Evolutionary conservation across 371 early-diverging fungal species (phyloP), one percentile per base, ranked within the genome.

Genomic region (Rozella allomycis): DNA sequence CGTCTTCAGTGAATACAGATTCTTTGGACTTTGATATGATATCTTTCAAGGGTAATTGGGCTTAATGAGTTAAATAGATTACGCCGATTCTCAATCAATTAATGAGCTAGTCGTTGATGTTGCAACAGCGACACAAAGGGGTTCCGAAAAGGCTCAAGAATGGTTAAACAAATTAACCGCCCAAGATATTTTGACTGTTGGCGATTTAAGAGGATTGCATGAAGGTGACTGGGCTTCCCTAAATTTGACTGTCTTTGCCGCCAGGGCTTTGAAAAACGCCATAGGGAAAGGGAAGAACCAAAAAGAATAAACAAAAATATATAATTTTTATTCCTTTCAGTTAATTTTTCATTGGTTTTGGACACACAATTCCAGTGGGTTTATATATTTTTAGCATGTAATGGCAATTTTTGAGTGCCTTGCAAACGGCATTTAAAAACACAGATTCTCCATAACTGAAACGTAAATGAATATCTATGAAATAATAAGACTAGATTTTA

Each of bases 191-290:
- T 64, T 75, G 67, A 75, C 76, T 0, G 73, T 78, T 4, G 79
- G 76, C 1, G 78, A 78, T 43, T 48, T 78, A 27, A 58, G 71
- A 17, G 73, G 7, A 16, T 31, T 56, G 16, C 37, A 43, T 34
- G 43, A 46, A 21, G 52, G 54, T 31, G 55, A 51, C 38, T 51
- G 54, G 52, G 49, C 49, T 17, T 40, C 33, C 30, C 40, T 57
- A 37, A 73, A 71, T 1, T 49, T 86, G 37, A 82, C 85, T 2
- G 81, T 86, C 3, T 84, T 83, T 63, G 78, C 84, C 2, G 47
- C 63, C 17, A 64, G 87, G 28, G 77, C 80, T 3, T 55, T 84
- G 35, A 78, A 78, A 33, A 52, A 55, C 33, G 38, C 42, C n/a
- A n/a, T n/a, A n/a, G n/a, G n/a, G n/a, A n/a, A n/a, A n/a, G n/a